Percentiles rank a stretch among this genome's conserved stretches.
Evolutionary conservation across 495 filamentous ascomycete species (phyloP).

Genomic region (Penicillium simplicissimum): DNA sequence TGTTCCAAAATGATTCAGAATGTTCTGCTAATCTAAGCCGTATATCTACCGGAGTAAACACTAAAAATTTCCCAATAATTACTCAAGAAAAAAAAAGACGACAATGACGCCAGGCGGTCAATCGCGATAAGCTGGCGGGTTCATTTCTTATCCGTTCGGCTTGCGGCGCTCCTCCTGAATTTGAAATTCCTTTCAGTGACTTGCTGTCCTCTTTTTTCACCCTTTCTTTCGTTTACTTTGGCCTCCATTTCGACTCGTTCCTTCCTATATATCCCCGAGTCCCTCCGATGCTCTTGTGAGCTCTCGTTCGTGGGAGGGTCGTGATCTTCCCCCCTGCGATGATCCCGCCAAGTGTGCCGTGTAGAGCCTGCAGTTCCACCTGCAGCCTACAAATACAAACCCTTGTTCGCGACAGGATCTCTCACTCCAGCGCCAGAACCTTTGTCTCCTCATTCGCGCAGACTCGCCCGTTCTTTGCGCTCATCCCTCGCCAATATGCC

Average conservation of each 20-base stretch:
- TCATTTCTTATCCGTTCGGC: slow-evolving; percentile 24
- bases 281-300: slow-evolving; percentile 10
- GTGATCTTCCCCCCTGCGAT: slow-evolving; percentile 22
- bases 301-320: slow-evolving; percentile 8
- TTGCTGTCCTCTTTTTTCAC: background rate
- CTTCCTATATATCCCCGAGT: background rate
- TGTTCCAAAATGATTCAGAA: too few species aligned
- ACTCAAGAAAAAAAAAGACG: background rate
- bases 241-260: background rate
- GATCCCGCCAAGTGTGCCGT: slow-evolving; percentile 32
- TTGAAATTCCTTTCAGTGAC: slow-evolving; percentile 21
- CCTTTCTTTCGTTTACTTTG: background rate
- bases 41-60: background rate
- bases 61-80: background rate
- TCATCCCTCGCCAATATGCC: slow-evolving; percentile 1
- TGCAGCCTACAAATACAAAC: slow-evolving; percentile 41
- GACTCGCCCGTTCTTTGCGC: slow-evolving; percentile 15
- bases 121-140: slow-evolving; percentile 21
- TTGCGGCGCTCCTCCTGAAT: slow-evolving; percentile 15
- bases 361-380: slow-evolving; percentile 44
- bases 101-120: slow-evolving; percentile 38
- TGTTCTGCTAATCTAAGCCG: too few species aligned
- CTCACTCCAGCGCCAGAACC: slow-evolving; percentile 3
- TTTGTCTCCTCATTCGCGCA: slow-evolving; percentile 8
- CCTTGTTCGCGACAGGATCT: slow-evolving; percentile 28